phyloP scores from a whole-genome alignment of 1,139 yeast genomes.

The Scheffersomyces quercinus region DNA sequence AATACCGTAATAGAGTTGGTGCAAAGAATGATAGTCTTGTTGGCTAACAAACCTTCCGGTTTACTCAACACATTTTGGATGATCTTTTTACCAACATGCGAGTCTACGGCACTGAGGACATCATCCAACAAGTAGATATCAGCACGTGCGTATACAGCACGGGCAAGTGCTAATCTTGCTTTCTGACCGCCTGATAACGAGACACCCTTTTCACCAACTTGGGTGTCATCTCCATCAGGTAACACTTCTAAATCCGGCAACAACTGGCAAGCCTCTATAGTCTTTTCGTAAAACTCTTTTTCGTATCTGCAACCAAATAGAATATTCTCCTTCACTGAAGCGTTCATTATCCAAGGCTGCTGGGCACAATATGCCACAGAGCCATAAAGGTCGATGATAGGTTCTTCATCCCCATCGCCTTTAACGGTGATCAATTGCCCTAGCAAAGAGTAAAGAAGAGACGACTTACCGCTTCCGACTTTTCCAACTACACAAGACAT shows the following conservation, averaged over 20 bases:
- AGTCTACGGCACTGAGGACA: slow-evolving; percentile 90
- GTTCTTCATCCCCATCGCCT: slow-evolving; percentile 4
- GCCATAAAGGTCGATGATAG: slow-evolving; percentile 19
- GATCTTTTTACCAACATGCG: slow-evolving; percentile 73
- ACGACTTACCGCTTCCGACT: slow-evolving; percentile 31
- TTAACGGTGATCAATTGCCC: slow-evolving; percentile 21
- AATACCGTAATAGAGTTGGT: slow-evolving; percentile 41
- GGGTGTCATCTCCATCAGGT: slow-evolving; percentile 87
- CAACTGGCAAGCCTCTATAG: slow-evolving; percentile 83
- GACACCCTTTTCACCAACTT: slow-evolving; percentile 96
- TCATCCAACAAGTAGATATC: slow-evolving; percentile 90
- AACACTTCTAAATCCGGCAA: slow-evolving; percentile 70
- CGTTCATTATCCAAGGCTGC: slow-evolving; percentile 91
- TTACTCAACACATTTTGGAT: slow-evolving; percentile 33
- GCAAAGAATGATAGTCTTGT: slow-evolving; percentile 37
- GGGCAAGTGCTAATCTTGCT: slow-evolving; percentile 87
- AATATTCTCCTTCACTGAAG: slow-evolving; percentile 85
- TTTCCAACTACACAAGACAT: slow-evolving; percentile 23
- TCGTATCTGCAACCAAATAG: slow-evolving; percentile 86
- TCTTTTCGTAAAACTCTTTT: slow-evolving; percentile 71
- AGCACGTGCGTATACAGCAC: slow-evolving; percentile 94
- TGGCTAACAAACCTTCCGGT: slow-evolving; percentile 27
- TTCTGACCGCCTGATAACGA: slow-evolving; percentile 98
- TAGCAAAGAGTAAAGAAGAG: slow-evolving; percentile 26
- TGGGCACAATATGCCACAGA: slow-evolving; percentile 38